These are phyloP conservation scores for Alloascoidea africana DNA, from an alignment of 805 yeast species.

Conservation along the genomic window DNA sequence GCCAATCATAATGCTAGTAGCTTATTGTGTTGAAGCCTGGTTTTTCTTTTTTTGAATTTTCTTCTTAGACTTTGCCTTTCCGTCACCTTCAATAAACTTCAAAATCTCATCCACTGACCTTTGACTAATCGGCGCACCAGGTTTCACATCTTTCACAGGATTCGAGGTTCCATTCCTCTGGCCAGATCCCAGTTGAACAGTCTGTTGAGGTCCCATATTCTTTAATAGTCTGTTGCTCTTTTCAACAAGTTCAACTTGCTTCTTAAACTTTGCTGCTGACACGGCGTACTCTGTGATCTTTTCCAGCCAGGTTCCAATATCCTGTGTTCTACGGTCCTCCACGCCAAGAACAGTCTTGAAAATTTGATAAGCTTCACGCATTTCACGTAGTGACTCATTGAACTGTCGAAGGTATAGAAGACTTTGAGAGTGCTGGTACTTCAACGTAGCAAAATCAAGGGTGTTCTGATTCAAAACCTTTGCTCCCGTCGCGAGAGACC, in stretches of 20 bases:
- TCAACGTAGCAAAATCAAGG: constrained; percentile 46
- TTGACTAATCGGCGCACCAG: constrained; percentile 33
- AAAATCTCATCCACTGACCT: constrained; percentile 56
- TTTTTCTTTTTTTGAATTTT: constrained; percentile 2
- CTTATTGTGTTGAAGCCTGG: too few species aligned
- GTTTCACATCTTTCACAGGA: constrained; percentile 7
- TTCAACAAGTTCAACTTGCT: constrained; percentile 10
- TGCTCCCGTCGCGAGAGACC: constrained; percentile 35
- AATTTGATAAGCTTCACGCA: constrained; percentile 37
- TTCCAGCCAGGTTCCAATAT: constrained; percentile 48
- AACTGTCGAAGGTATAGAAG: constrained; percentile 36
- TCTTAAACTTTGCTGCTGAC: constrained; percentile 27
- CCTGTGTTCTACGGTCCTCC: constrained; percentile 50
- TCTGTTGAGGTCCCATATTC: constrained; percentile 10
- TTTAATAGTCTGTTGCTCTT: constrained; percentile 10
- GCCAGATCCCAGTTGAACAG: constrained; percentile 10
- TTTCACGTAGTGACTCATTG: constrained; percentile 38
- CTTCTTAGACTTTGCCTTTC: constrained; percentile 7
- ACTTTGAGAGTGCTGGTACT: constrained; percentile 55
- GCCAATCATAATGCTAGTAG: too few species aligned
- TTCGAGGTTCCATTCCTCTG: constrained; percentile 13
- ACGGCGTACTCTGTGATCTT: constrained; percentile 37
- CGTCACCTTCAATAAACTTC: constrained; percentile 48
- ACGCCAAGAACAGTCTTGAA: constrained; percentile 50
- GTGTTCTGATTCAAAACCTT: constrained; percentile 40